Evolutionary conservation across 176 grass and related monocot genomes (phyloP).

Genomic region (Hordeum vulgare): DNA sequence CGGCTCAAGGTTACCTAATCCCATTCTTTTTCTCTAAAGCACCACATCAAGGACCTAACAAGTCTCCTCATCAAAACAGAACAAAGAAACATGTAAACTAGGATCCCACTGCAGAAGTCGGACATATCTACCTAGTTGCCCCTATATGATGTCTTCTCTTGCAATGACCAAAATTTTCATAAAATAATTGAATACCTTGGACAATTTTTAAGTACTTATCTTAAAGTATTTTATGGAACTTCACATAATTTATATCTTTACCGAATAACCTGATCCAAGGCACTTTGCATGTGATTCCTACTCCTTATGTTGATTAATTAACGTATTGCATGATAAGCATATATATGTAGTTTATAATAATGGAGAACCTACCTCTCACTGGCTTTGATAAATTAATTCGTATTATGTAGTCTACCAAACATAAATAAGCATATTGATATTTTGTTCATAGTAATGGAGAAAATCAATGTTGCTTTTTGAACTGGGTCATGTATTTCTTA

Average conservation of each 20-base stretch:
- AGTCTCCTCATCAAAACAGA: neutral
- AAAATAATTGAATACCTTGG: neutral
- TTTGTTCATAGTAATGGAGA: neutral
- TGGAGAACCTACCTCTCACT: neutral
- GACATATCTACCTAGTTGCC: neutral
- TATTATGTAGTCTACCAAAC: neutral
- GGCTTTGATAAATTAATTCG: neutral
- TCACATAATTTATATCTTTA: neutral
- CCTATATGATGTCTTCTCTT: neutral
- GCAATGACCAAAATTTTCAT: neutral
- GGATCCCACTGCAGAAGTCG: neutral
- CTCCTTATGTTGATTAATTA: neutral
- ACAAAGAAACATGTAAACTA: neutral
- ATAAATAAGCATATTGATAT: neutral
- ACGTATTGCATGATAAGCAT: neutral
- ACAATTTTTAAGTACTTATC: neutral
- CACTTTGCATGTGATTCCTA: neutral
- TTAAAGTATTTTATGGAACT: neutral
- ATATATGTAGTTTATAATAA: too few relatives aligned
- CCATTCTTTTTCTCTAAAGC: constrained; percentile 77
- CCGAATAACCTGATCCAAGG: neutral
- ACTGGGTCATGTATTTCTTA: neutral
- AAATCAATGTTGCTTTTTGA: neutral
- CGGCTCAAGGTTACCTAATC: constrained; percentile 66
- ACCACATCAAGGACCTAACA: constrained; percentile 37